These are phyloP conservation scores for Candida freyschussii DNA, from an alignment of 1,139 yeast species.

Conservation along the genomic window DNA sequence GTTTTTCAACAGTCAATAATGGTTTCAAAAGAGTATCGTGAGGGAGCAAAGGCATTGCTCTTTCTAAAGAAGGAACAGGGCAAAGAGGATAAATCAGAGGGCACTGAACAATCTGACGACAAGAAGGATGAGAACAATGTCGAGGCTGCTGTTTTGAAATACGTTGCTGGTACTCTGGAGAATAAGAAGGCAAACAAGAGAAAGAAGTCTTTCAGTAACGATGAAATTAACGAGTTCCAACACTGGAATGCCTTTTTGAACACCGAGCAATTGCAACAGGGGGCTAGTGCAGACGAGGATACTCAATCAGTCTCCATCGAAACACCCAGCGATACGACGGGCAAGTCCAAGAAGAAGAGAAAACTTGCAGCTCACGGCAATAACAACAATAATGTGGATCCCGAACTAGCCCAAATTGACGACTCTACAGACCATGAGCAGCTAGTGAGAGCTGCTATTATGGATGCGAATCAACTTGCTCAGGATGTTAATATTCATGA, in stretches of 20 bases:
- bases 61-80: conserved; percentile 27
- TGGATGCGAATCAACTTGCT: conserved; percentile 61
- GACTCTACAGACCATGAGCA: conserved; percentile 47
- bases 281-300: conserved; percentile 15
- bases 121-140: conserved; percentile 34
- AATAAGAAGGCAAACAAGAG: conserved; percentile 25
- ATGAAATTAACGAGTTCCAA: conserved; percentile 24
- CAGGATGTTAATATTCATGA: conserved; percentile 45
- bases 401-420: conserved; percentile 52
- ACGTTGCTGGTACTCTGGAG: conserved; percentile 58
- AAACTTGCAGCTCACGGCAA: conserved; percentile 7
- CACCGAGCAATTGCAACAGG: conserved; percentile 24
- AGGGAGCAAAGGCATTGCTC: conserved; percentile 29
- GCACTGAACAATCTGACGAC: conserved; percentile 7
- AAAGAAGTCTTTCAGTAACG: conserved; percentile 24
- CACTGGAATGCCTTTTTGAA: conserved; percentile 32
- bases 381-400: conserved; percentile 42
- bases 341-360: conserved; percentile 14
- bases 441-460: conserved; percentile 61
- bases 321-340: conserved; percentile 4
- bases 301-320: conserved; percentile 3
- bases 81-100: conserved; percentile 15
- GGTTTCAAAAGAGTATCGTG: conserved; percentile 24
- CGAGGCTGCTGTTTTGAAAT: conserved; percentile 71
- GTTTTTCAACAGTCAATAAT: conserved; percentile 8